These are phyloP conservation scores for Hymenoscyphus infarciens DNA, from an alignment of 2,329 filamentous ascomycete species.

Conservation along the genomic window DNA sequence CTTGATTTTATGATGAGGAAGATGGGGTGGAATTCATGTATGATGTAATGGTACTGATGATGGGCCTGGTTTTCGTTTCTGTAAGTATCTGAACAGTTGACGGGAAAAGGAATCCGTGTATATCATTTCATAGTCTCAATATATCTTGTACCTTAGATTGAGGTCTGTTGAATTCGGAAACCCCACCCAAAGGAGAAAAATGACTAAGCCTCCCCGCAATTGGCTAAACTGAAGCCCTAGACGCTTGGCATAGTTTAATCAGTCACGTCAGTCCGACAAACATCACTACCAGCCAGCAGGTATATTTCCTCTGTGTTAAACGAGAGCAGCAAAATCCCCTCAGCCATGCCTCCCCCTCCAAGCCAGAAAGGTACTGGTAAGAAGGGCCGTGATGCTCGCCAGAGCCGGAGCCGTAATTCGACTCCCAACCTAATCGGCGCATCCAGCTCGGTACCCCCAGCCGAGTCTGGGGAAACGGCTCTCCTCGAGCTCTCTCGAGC, in stretches of 20 bases:
- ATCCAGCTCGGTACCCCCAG: slow-evolving; percentile 42
- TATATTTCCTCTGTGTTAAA: neutral
- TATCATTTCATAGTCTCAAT: no score
- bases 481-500: slow-evolving; percentile 64
- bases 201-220: neutral
- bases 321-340: neutral
- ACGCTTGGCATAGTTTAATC: neutral
- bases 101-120: no score
- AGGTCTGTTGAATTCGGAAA: no score
- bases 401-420: slow-evolving; percentile 72
- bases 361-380: slow-evolving; percentile 62
- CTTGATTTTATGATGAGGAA: no score
- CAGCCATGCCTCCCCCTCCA: slow-evolving; percentile 53
- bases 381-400: slow-evolving; percentile 59
- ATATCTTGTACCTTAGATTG: no score
- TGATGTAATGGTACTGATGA: no score
- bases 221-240: neutral
- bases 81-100: no score
- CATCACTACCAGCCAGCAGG: neutral
- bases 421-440: slow-evolving; percentile 55
- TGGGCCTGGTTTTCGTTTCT: no score
- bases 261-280: neutral
- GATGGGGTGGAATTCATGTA: no score
- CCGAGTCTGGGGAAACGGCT: slow-evolving; percentile 52
- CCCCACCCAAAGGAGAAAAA: no score